Percentiles rank a stretch among this genome's conserved stretches.
Conservation (phyloP, 2,329 filamentous ascomycete species). For the Phialemoniopsis sp. region DNA sequence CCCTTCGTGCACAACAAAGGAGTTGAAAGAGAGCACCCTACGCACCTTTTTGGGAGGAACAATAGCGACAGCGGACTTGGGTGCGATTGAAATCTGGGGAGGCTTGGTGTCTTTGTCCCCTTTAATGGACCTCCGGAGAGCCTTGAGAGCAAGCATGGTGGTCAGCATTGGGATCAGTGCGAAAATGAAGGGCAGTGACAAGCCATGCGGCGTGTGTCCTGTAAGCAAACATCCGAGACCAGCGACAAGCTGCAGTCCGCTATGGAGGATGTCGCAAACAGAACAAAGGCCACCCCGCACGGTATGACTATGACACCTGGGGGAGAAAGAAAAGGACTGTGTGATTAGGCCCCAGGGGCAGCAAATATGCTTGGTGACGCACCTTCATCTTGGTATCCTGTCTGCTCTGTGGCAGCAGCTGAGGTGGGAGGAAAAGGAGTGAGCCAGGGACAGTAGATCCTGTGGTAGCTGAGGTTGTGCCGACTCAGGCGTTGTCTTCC, state of each 20-base stretch:
- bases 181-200: slow-evolving; percentile 3
- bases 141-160: slow-evolving; percentile 49
- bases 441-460: neutral
- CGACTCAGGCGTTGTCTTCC: slow-evolving; percentile 4
- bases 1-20: neutral
- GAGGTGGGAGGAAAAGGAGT: neutral
- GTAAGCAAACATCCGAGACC: no score
- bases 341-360: no score
- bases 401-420: neutral
- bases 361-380: slow-evolving; percentile 6
- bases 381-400: slow-evolving; percentile 10
- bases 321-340: no score
- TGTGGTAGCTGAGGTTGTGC: slow-evolving; percentile 4
- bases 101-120: slow-evolving; percentile 75
- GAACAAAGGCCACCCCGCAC: no score
- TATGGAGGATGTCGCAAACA: no score
- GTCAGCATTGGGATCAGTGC: slow-evolving; percentile 26
- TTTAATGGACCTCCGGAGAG: slow-evolving; percentile 84
- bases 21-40: slow-evolving; percentile 14
- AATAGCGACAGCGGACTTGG: slow-evolving; percentile 84
- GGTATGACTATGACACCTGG: no score
- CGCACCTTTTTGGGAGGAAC: slow-evolving; percentile 88
- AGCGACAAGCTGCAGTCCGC: no score
- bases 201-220: no score
- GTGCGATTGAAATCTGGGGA: slow-evolving; percentile 67